phyloP scores from a whole-genome alignment of 306 rosid species.

The Corylus americana region DNA sequence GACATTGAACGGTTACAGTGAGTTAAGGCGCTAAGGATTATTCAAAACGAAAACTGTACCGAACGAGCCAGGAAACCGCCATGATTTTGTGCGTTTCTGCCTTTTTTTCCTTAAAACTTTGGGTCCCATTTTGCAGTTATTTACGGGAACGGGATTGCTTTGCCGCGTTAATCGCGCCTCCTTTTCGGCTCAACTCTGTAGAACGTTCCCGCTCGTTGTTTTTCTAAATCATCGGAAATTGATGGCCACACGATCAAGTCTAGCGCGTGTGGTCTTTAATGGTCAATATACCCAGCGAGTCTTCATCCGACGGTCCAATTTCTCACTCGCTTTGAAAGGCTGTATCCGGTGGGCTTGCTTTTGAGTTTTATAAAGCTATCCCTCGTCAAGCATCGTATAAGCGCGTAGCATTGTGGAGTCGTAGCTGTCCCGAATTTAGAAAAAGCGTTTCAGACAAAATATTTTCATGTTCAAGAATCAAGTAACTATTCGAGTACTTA shows the following conservation, averaged over 20 bases:
- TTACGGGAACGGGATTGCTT: conserved; percentile 34
- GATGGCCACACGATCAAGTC: neutral
- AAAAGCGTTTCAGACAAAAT: too few species aligned
- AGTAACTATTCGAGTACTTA: too few species aligned
- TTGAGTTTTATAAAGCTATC: neutral
- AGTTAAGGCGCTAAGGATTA: conserved; percentile 30
- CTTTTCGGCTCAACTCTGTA: conserved; percentile 23
- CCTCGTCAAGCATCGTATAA: neutral
- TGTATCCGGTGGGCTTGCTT: neutral
- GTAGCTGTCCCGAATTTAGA: neutral
- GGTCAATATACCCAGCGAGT: neutral
- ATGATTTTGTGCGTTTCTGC: neutral
- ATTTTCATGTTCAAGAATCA: too few species aligned
- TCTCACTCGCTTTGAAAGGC: neutral
- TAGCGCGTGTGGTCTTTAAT: neutral
- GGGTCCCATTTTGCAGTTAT: conserved; percentile 16
- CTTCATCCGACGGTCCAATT: neutral
- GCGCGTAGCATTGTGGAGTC: conserved; percentile 11
- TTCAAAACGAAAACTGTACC: conserved; percentile 27
- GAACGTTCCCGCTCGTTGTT: conserved; percentile 12
- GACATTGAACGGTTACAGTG: too few species aligned
- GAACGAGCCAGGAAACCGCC: conserved; percentile 38
- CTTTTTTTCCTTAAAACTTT: neutral
- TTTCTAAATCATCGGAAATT: neutral
- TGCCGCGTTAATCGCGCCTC: conserved; percentile 52